Base-by-base conservation (phyloP, 73 alveolate species). In the Effrenium voratum region DNA sequence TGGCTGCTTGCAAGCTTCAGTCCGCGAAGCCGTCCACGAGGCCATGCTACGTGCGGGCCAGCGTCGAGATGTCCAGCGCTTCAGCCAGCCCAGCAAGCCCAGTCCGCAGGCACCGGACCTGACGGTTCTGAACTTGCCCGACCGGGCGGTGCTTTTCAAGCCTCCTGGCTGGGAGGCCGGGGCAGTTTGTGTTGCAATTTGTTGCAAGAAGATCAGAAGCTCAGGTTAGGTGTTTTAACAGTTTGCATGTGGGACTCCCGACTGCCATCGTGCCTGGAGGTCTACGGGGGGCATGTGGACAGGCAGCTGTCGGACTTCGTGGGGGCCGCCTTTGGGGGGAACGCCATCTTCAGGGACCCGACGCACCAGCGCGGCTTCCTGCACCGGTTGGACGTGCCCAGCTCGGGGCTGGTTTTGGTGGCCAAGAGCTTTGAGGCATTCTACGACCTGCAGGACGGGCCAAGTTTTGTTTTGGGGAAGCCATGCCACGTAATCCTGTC, bases 121-220 rank as follows among this genome's bases (percentile, higher is more conserved):
- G 83, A 77, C 88, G 2, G 50, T 63, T 5, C 24, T 41, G 1
- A 52, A 63, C 50, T 34, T 59, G 16, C 46, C 95, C 3, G 95
- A 87, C 49, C 32, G 95, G 40, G 45, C 83, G 0, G 95, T 63
- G 10, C 22, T 87, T 40, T 46, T 41, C 84, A 87, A 87, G 84
- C 95, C 95, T 46, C 83, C 57, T 32, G 84, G 84, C 63, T 87
- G 95, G 95, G 95, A 87, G n/a, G n/a, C n/a, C n/a, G n/a, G n/a
- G n/a, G n/a, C n/a, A n/a, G n/a, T n/a, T n/a, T n/a, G n/a, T n/a
- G n/a, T n/a, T n/a, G n/a, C n/a, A n/a, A n/a, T n/a, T n/a, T n/a
- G n/a, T n/a, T n/a, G n/a, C n/a, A n/a, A n/a, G n/a, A n/a, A n/a
- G n/a, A n/a, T n/a, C n/a, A n/a, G n/a, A n/a, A n/a, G n/a, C n/a